These are phyloP conservation scores for Penicillium alfredii DNA, from an alignment of 495 filamentous ascomycete genomes.

Conservation along the genomic window DNA sequence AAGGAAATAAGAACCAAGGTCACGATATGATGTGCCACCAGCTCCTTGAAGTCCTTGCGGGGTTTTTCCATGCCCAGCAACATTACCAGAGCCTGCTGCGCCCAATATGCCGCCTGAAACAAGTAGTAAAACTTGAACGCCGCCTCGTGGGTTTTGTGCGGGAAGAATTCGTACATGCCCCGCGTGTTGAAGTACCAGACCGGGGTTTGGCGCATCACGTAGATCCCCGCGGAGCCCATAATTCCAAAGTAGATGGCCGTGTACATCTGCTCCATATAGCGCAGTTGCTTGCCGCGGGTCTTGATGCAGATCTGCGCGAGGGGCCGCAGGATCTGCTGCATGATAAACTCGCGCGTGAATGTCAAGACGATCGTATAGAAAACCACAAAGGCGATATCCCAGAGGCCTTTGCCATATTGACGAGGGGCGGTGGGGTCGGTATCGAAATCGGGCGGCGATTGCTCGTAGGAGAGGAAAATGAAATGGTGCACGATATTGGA, in stretches of 20 bases:
- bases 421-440: conserved; percentile 29
- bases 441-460: too few relatives aligned
- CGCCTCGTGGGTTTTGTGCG: conserved; percentile 69
- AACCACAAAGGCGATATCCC: conserved; percentile 71
- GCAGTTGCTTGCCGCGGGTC: conserved; percentile 64
- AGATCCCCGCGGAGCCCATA: conserved; percentile 72
- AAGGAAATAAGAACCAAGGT: conserved; percentile 70
- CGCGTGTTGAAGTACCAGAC: conserved; percentile 88
- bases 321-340: conserved; percentile 76
- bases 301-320: conserved; percentile 60
- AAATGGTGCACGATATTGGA: conserved; percentile 69
- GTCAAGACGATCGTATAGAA: conserved; percentile 80
- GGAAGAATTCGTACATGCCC: conserved; percentile 79
- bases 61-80: conserved; percentile 77
- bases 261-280: conserved; percentile 93
- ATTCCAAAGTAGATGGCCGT: conserved; percentile 82
- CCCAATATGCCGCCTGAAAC: conserved; percentile 86
- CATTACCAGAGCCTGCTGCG: conserved; percentile 82
- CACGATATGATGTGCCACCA: conserved; percentile 83
- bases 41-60: conserved; percentile 82
- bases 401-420: conserved; percentile 79
- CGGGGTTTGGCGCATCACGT: conserved; percentile 75
- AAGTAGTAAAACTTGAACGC: conserved; percentile 88
- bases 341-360: conserved; percentile 86
- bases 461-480: conserved; percentile 81